phyloP scores from a whole-genome alignment of 78 protist genomes.

The Protostelium mycophagum region DNA sequence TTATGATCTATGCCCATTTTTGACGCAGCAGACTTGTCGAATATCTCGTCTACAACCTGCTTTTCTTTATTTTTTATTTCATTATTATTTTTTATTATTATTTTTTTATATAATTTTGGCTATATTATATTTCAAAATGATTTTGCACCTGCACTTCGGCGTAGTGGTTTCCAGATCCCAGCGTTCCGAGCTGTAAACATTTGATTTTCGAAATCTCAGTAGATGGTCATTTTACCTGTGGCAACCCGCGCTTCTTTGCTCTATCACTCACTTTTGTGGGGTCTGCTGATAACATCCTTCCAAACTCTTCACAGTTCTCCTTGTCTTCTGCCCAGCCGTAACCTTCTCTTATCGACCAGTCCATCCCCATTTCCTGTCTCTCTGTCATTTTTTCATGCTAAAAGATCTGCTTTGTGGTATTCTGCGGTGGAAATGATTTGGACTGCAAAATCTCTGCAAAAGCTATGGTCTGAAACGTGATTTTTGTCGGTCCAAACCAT shows the following conservation, averaged over 20 bases:
- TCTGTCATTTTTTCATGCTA: background rate
- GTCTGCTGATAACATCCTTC: conserved; percentile 88
- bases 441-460: conserved; percentile 6
- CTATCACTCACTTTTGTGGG: conserved; percentile 71
- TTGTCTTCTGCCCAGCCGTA: conserved; percentile 97
- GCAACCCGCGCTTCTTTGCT: conserved; percentile 91
- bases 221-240: conserved; percentile 59
- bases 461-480: too few species aligned
- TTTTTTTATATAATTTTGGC: too few species aligned
- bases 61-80: too few species aligned
- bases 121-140: too few species aligned
- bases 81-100: too few species aligned
- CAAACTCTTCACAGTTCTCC: conserved; percentile 92
- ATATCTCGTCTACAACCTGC: conserved; percentile 91
- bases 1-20: conserved; percentile 85
- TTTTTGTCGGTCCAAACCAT: too few species aligned
- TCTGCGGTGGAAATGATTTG: background rate
- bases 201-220: background rate
- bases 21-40: conserved; percentile 75
- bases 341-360: conserved; percentile 89
- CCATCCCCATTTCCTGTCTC: conserved; percentile 84
- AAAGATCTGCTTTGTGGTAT: background rate
- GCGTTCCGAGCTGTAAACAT: conserved; percentile 87
- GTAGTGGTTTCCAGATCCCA: conserved; percentile 97
- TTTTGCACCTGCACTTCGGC: conserved; percentile 87